Evolutionary conservation across 106 monocot species (phyloP).

Genomic region (Allium fistulosum): DNA sequence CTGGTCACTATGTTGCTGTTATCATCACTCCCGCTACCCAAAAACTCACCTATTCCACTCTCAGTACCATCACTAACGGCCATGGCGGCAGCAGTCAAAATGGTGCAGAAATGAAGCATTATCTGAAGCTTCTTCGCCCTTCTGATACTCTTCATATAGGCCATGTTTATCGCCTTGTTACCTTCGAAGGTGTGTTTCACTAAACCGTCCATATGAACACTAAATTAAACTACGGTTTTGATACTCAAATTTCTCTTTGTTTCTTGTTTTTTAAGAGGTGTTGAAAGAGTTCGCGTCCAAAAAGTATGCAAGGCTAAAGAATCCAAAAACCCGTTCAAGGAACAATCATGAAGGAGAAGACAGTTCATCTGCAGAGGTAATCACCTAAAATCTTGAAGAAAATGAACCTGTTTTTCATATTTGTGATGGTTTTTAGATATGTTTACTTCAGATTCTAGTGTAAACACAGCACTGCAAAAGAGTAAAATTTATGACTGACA

Average conservation of each 20-base stretch:
- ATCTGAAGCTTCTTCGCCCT: slow-evolving; percentile 44
- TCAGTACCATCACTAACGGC: not conserved
- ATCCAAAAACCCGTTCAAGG: too few species aligned
- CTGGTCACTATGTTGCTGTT: slow-evolving; percentile 56
- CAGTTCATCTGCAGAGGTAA: too few species aligned
- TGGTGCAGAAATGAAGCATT: slow-evolving; percentile 17
- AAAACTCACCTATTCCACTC: not conserved
- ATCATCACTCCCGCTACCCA: slow-evolving; percentile 12
- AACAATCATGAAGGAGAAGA: too few species aligned
- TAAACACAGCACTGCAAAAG: too few species aligned
- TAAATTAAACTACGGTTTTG: not conserved
- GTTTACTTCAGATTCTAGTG: too few species aligned
- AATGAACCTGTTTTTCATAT: too few species aligned
- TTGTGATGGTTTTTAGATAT: too few species aligned
- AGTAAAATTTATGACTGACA: too few species aligned
- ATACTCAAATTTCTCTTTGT: not conserved
- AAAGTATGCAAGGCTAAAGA: not conserved
- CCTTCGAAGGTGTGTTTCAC: slow-evolving; percentile 25
- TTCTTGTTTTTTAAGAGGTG: not conserved
- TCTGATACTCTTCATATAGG: slow-evolving; percentile 47
- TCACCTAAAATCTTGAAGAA: too few species aligned
- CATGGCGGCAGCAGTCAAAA: too few species aligned
- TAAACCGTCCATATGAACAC: too few species aligned
- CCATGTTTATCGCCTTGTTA: slow-evolving; percentile 45
- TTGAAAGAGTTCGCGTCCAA: not conserved